Evolutionary conservation across 2,329 filamentous ascomycete genomes (phyloP).

Genomic region (Drechslerella coelobrocha): DNA sequence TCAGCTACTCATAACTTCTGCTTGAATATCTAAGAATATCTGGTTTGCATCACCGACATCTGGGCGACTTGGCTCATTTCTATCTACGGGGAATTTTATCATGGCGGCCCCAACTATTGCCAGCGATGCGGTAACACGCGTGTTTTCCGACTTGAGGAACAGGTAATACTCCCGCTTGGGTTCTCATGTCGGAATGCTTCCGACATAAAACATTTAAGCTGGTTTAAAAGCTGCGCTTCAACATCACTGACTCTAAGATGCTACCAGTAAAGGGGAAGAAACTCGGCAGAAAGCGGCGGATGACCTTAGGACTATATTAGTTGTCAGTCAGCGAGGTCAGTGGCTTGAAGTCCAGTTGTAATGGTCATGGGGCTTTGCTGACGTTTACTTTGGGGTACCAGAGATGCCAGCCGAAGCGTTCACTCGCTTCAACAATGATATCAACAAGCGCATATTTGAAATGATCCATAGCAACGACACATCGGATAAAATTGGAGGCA

Average conservation of each 20-base stretch:
- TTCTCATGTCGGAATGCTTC: neutral
- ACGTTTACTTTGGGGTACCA: slow-evolving; percentile 55
- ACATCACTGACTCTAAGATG: neutral
- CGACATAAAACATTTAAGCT: neutral
- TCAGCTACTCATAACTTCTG: too few relatives aligned
- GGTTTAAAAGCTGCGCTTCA: neutral
- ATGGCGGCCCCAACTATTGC: slow-evolving; percentile 35
- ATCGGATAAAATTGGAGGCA: slow-evolving; percentile 85
- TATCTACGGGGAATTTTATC: too few relatives aligned
- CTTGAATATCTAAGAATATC: neutral
- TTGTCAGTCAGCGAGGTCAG: slow-evolving; percentile 61
- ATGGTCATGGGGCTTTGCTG: neutral
- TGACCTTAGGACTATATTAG: slow-evolving; percentile 60
- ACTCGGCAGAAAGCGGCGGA: slow-evolving; percentile 60
- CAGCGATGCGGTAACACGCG: slow-evolving; percentile 37
- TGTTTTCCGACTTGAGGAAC: slow-evolving; percentile 46
- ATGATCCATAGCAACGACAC: slow-evolving; percentile 87
- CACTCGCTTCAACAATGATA: slow-evolving; percentile 70
- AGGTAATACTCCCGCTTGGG: slow-evolving; percentile 11
- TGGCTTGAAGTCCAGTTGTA: slow-evolving; percentile 38
- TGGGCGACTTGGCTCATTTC: neutral
- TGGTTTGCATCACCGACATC: neutral
- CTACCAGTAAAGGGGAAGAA: slow-evolving; percentile 59
- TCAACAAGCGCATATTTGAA: slow-evolving; percentile 70
- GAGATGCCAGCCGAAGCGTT: slow-evolving; percentile 85